phyloP scores from a whole-genome alignment of 208 protist species.

The Wallacemonas sp. region DNA sequence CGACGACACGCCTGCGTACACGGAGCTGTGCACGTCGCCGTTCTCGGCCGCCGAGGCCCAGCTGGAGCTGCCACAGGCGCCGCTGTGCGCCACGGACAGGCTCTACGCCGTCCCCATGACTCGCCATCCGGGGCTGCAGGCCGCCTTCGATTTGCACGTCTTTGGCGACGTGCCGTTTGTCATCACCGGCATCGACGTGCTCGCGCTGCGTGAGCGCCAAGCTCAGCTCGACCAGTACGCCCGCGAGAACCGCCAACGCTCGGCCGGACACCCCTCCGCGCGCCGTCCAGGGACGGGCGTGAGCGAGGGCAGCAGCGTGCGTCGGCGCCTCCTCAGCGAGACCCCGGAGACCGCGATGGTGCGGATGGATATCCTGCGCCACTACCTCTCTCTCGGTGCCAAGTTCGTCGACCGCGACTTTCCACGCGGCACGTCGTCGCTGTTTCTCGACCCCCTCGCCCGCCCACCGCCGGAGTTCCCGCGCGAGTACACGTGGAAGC shows the following conservation, averaged over 20 bases:
- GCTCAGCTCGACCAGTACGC: constrained; percentile 25
- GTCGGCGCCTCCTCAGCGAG: constrained; percentile 1
- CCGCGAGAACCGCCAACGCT: constrained; percentile 24
- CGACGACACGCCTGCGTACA: constrained; percentile 36
- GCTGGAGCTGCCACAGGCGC: constrained; percentile 27
- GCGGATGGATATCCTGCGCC: constrained; percentile 53
- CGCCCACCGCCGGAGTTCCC: constrained; percentile 49
- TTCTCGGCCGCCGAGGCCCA: constrained; percentile 26
- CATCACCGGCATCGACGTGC: constrained; percentile 30
- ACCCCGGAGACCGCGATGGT: constrained; percentile 10
- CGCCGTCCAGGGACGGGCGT: not conserved
- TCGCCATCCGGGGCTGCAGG: constrained; percentile 58
- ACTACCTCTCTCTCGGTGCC: constrained; percentile 40
- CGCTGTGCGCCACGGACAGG: constrained; percentile 1
- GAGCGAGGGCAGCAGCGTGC: constrained; percentile 1
- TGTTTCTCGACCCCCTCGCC: constrained; percentile 73
- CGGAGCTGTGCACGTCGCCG: constrained; percentile 34
- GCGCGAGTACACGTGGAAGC: constrained; percentile 56
- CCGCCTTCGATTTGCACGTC: constrained; percentile 59
- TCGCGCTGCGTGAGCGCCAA: constrained; percentile 51
- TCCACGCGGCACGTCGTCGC: constrained; percentile 70
- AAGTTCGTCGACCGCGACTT: constrained; percentile 82
- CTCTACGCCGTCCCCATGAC: constrained; percentile 70
- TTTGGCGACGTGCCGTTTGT: constrained; percentile 64
- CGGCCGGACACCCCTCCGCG: not conserved